phyloP scores from a whole-genome alignment of 805 yeast species.

The Cyberlindnera veronae region DNA sequence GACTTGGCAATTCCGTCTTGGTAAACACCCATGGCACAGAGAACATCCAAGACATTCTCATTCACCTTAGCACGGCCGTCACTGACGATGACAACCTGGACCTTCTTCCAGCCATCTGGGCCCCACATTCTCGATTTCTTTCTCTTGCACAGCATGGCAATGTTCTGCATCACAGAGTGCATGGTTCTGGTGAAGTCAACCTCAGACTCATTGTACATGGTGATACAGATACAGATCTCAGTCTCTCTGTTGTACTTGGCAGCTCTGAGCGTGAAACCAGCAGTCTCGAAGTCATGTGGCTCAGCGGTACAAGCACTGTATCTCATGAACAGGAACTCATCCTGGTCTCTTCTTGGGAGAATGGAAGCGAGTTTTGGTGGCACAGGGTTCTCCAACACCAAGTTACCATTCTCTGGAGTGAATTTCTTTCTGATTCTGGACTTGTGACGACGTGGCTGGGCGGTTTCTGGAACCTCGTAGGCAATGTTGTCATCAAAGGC shows the following conservation, averaged over 20 bases:
- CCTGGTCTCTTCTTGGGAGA: constrained; percentile 81
- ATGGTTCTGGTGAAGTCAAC: constrained; percentile 84
- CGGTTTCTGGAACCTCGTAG: constrained; percentile 33
- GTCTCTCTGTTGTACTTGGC: constrained; percentile 87
- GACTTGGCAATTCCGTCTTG: constrained; percentile 98
- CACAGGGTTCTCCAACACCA: constrained; percentile 90
- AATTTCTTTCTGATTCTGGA: constrained; percentile 70
- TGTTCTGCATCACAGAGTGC: constrained; percentile 91
- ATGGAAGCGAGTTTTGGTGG: constrained; percentile 85
- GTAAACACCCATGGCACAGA: constrained; percentile 94
- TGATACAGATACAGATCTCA: constrained; percentile 86
- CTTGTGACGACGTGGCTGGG: constrained; percentile 60
- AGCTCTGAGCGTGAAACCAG: constrained; percentile 84
- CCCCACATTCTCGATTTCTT: constrained; percentile 90
- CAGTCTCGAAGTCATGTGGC: constrained; percentile 76
- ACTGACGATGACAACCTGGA: constrained; percentile 85
- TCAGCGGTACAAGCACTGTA: constrained; percentile 95
- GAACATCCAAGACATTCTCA: constrained; percentile 78
- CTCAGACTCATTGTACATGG: constrained; percentile 98
- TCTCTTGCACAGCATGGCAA: constrained; percentile 82
- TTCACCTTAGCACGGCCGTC: constrained; percentile 92
- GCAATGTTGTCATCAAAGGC: constrained; percentile 46
- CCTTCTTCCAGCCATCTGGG: constrained; percentile 93
- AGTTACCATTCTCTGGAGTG: constrained; percentile 71
- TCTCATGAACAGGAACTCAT: constrained; percentile 94